A percentile compares a stretch with the other conserved stretches of the same genome.
These are phyloP conservation scores for Penicillium sp. DNA, from an alignment of 2,329 filamentous ascomycete genomes.

Conservation along the genomic window DNA sequence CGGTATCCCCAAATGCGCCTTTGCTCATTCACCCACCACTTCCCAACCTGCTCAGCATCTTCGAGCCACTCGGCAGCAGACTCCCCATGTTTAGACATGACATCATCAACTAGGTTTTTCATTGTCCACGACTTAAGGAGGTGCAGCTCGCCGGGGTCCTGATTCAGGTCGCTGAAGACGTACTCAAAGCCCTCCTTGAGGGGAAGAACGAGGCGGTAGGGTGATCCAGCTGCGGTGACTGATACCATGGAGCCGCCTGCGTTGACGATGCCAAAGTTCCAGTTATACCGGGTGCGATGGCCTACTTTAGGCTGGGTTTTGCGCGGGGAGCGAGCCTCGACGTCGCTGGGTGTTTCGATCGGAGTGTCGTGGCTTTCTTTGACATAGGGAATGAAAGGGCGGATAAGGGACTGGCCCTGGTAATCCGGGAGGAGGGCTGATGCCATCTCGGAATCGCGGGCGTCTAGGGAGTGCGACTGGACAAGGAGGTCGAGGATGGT, in stretches of 20 bases:
- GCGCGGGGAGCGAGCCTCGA: neutral
- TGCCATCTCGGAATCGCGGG: slow-evolving; percentile 37
- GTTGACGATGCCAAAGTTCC: slow-evolving; percentile 39
- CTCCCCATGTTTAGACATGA: slow-evolving; percentile 30
- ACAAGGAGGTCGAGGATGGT: slow-evolving; percentile 51
- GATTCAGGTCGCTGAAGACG: slow-evolving; percentile 36
- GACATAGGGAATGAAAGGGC: slow-evolving; percentile 35
- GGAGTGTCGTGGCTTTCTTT: slow-evolving; percentile 2
- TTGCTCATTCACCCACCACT: slow-evolving; percentile 41
- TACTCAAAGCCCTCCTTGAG: slow-evolving; percentile 69
- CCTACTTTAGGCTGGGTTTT: slow-evolving; percentile 3
- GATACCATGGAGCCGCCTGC: slow-evolving; percentile 52
- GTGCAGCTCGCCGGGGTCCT: slow-evolving; percentile 38
- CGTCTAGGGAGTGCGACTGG: slow-evolving; percentile 43
- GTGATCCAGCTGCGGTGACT: slow-evolving; percentile 74
- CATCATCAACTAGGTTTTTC: slow-evolving; percentile 23
- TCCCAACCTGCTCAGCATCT: slow-evolving; percentile 39
- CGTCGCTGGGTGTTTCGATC: neutral
- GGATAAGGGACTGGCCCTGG: slow-evolving; percentile 50
- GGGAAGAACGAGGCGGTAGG: slow-evolving; percentile 68
- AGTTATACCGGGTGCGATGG: slow-evolving; percentile 26
- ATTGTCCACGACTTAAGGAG: slow-evolving; percentile 35
- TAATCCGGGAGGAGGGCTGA: slow-evolving; percentile 46
- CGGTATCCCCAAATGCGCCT: slow-evolving; percentile 32
- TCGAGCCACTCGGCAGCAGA: slow-evolving; percentile 37